phyloP scores from a whole-genome alignment of 2,329 filamentous ascomycete species.

The Penicillium sp. region DNA sequence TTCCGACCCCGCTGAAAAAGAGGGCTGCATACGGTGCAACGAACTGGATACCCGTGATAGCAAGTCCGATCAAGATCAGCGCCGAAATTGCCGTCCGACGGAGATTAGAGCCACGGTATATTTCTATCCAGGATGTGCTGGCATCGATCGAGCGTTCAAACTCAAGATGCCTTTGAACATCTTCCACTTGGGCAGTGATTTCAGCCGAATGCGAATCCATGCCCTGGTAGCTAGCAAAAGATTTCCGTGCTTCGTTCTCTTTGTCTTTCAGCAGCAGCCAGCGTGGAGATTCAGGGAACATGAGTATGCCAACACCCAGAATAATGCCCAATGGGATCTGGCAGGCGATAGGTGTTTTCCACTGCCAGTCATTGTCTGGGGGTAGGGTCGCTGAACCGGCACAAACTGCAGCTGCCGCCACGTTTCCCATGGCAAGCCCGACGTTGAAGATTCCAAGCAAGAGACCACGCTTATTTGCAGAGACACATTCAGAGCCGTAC shows the following conservation, averaged over 20 bases:
- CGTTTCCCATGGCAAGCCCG: slow-evolving; percentile 19
- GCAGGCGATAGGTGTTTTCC: slow-evolving; percentile 24
- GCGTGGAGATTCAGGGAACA: slow-evolving; percentile 20
- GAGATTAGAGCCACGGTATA: slow-evolving; percentile 16
- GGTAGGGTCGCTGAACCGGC: slow-evolving; percentile 15
- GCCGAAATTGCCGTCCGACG: slow-evolving; percentile 17
- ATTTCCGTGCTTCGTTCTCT: slow-evolving; percentile 7
- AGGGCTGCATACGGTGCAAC: slow-evolving; percentile 12
- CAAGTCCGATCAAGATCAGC: slow-evolving; percentile 17
- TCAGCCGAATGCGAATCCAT: slow-evolving; percentile 9
- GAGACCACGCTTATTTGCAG: slow-evolving; percentile 13
- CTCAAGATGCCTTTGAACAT: slow-evolving; percentile 18
- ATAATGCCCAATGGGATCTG: slow-evolving; percentile 23
- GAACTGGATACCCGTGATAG: slow-evolving; percentile 25
- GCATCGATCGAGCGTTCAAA: slow-evolving; percentile 10
- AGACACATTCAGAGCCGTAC: slow-evolving; percentile 18
- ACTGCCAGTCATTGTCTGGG: slow-evolving; percentile 17
- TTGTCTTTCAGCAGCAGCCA: slow-evolving; percentile 14
- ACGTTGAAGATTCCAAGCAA: slow-evolving; percentile 17
- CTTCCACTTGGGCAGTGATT: slow-evolving; percentile 17
- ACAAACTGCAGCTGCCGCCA: slow-evolving; percentile 20
- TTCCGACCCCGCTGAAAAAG: slow-evolving; percentile 19
- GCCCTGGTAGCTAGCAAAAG: slow-evolving; percentile 10
- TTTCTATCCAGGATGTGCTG: slow-evolving; percentile 17
- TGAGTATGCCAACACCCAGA: slow-evolving; percentile 9